Base-by-base conservation (phyloP, 2,329 filamentous ascomycete species). In the Pyricularia pennisetigena region DNA sequence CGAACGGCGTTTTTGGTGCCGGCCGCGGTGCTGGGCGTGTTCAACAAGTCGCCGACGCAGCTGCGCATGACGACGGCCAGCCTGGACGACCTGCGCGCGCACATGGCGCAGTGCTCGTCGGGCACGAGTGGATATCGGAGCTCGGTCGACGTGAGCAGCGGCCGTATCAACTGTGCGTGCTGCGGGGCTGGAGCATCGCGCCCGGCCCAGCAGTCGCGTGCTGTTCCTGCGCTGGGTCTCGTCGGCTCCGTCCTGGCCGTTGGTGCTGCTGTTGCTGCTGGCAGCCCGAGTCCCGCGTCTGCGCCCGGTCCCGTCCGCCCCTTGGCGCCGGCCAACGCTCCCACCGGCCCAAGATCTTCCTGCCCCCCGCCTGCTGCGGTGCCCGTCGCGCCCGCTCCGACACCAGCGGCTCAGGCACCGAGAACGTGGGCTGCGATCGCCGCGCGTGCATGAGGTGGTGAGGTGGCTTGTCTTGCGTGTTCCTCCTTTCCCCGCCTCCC, bases 1-100 rank as follows among this genome's bases (percentile, higher is more conserved):
- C 66, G 49, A 16, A 65, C 41, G 67, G 69, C 71, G 64, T 73
- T 49, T 20, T 49, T 68, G 0, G 72, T 74, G 8, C 73, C 73
- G 14, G 26, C 69, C 23, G 64, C 65, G 5, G 70, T 72, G 9
- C 68, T 74, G 8, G 57, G 61, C 7, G 8, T n/a, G 24, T 74
- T 72, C 70, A 65, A 69, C 64, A 73, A 71, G 68, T 64, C 67
- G 5, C 26, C 61, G 2, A 29, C 67, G 2, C 54, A 67, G n/a
- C 66, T 72, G 20, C 68, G 66, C 54, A 67, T 67, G 65, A 30
- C 16, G 26, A 35, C 10, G 12, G 32, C 32, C 32, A 35, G 32
- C 32, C 32, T 35, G 10, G 9, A 14, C 32, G 32, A 35, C 32
- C 32, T 35, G 49, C 54, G 16, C 26, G 65, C 65, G 24, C 59